Evolutionary conservation across 192 early-diverging fungal genomes (phyloP), one percentile per base, ranked within the genome.

Genomic region (Mortierella alpina): DNA sequence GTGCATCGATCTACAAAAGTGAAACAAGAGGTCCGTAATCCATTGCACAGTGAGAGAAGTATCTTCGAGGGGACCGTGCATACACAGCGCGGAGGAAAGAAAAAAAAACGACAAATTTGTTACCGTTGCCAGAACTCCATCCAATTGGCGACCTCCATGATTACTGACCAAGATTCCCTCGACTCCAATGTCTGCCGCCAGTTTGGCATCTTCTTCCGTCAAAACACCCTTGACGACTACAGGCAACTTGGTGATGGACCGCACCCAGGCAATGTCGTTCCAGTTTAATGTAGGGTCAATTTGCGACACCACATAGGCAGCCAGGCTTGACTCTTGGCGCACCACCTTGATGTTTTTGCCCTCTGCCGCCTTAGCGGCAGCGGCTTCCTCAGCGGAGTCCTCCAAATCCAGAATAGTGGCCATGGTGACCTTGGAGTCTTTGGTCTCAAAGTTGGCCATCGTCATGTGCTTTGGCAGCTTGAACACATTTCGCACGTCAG

Each of bases 141-240:
- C 98, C 56, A 99, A 82, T 83, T 99, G 98, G 7, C 98, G 87
- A 18, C 98, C 98, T 58, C 97, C 98, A 75, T 99, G 98, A 81
- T 99, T 99, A 50, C 93, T 95, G 15, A 99, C 85, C 20, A 98
- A 91, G 52, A 99, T 90, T 53, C 94, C 98, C 18, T 88, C 88
- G 59, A 92, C 89, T 9, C 96, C 97, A 63, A 88, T 65, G 53
- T 91, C 56, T 44, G 92, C 93, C 4, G 98, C 97, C 58, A 94
- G 68, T 9, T 92, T 86, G 41, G 98, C 96, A 85, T 99, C 98
- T 47, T 95, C 96, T 23, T 88, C 94, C 10, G 91, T 92, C 72
- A 97, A 87, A 12, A 99, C 86, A 59, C 98, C 98, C 84, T 99
- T 99, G 53, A 98, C 88, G 6, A 97, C 83, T 45, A 99, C 92